Percentiles rank a stretch among this genome's conserved stretches.
phyloP scores from a whole-genome alignment of 129 eudicot genomes.

The Flaveria robusta region DNA sequence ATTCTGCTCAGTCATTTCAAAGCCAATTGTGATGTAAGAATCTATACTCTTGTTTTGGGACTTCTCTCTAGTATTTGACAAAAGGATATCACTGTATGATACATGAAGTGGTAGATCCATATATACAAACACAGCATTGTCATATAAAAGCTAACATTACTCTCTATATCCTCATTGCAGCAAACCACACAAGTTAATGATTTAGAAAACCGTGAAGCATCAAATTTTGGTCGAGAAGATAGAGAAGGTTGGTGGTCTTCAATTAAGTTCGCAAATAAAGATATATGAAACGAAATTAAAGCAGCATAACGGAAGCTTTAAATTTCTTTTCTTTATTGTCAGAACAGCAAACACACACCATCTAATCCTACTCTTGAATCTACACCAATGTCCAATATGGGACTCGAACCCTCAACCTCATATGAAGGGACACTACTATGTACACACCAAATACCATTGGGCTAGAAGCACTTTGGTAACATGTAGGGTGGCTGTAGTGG shows the following conservation, averaged over 20 bases:
- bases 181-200: slow-evolving; percentile 36
- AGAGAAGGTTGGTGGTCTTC: slow-evolving; percentile 41
- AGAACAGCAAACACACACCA: too few species aligned
- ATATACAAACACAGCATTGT: background rate
- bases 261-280: slow-evolving; percentile 9
- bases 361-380: too few species aligned
- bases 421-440: too few species aligned
- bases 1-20: slow-evolving; percentile 10
- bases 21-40: background rate
- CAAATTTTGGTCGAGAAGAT: slow-evolving; percentile 31
- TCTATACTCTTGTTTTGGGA: slow-evolving; percentile 3
- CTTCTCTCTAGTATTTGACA: slow-evolving; percentile 19
- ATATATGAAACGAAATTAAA: background rate
- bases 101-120: slow-evolving; percentile 7
- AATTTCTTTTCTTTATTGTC: background rate
- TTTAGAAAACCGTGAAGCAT: slow-evolving; percentile 42
- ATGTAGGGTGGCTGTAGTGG: slow-evolving; percentile 7
- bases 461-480: too few species aligned
- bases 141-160: slow-evolving; percentile 24
- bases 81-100: slow-evolving; percentile 1
- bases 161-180: slow-evolving; percentile 43
- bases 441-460: too few species aligned
- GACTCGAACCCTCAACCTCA: too few species aligned
- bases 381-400: too few species aligned
- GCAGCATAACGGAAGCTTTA: background rate